These are phyloP conservation scores for Patellaria atrata DNA, from an alignment of 495 filamentous ascomycete species.

Conservation along the genomic window DNA sequence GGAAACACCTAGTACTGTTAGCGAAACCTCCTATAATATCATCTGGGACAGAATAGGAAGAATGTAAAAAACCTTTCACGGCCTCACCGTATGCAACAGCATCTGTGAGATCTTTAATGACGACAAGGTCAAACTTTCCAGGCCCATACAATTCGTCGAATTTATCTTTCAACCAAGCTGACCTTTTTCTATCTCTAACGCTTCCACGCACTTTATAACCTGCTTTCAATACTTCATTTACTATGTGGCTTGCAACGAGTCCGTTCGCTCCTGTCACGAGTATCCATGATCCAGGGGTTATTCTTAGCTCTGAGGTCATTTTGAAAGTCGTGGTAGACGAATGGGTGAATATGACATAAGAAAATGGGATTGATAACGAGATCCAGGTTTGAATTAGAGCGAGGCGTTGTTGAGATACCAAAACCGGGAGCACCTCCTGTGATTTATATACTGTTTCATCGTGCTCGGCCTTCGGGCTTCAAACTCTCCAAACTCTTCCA, in stretches of 20 bases:
- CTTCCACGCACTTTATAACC: constrained; percentile 20
- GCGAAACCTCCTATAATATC: not conserved
- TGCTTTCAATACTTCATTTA: constrained; percentile 24
- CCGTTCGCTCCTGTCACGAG: constrained; percentile 30
- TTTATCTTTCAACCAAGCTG: constrained; percentile 11
- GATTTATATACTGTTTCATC: too few species aligned
- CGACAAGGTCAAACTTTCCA: constrained; percentile 9
- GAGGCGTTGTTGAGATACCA: too few species aligned
- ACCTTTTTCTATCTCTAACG: constrained; percentile 18
- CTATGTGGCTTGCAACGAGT: constrained; percentile 24
- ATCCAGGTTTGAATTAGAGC: too few species aligned
- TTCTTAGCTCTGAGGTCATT: too few species aligned
- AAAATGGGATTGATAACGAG: too few species aligned
- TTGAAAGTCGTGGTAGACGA: too few species aligned
- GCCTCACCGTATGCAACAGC: constrained; percentile 12
- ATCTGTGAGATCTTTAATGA: constrained; percentile 11
- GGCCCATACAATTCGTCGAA: constrained; percentile 4
- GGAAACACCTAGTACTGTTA: constrained; percentile 2
- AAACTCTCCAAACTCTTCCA: too few species aligned
- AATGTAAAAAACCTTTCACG: constrained; percentile 9
- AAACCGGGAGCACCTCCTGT: too few species aligned
- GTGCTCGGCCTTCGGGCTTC: too few species aligned
- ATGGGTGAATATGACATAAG: too few species aligned
- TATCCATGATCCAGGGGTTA: too few species aligned
- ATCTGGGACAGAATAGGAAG: not conserved